Evolutionary conservation across 164 flowering plant genomes (phyloP), one percentile per base, ranked within the genome.

Genomic region (Tetracentron sinense): DNA sequence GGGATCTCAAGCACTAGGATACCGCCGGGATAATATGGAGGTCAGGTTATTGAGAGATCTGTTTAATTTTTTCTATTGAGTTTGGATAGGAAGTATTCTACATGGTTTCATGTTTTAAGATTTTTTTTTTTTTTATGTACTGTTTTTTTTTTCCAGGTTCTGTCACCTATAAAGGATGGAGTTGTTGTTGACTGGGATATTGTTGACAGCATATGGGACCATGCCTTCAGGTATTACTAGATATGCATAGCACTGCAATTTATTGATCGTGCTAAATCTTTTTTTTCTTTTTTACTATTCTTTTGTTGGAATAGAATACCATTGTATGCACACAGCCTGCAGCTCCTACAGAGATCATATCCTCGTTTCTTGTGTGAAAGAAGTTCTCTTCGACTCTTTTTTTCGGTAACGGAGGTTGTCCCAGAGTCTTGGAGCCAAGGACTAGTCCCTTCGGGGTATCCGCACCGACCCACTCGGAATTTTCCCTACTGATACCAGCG

Each of bases 1-100:
- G 17, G 99, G 99, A 50, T 79, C 92, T 69, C 96, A 91, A 72
- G 78, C 91, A 49, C 69, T 94, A 62, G 96, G 93, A 16, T 91
- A 69, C 61, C 90, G 99, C 23, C 81, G 99, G 42, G 97, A 94
- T 77, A 74, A 91, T 76, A 94, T 94, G 99, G 99, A 94, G 97
- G 99, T 89, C 46, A 49, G 74, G 68, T 60, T 48, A 38, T 51
- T 25, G 33, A 20, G 31, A 52, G 47, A 51, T 25, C 12, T 47
- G n/a, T 28, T 0, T 29, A 54, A 11, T 50, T 20, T 57, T 7
- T 3, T 31, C 14, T 21, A 4, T 42, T 19, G 58, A 61, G 25
- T 42, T 52, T 51, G n/a, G 21, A 25, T 35, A 54, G 31, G 6
- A n/a, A 21, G 6, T 55, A n/a, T 54, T 46, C 27, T 27, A 17